Base-by-base conservation (phyloP, 169 alveolate genomes). In the Plasmodium coatneyi region DNA sequence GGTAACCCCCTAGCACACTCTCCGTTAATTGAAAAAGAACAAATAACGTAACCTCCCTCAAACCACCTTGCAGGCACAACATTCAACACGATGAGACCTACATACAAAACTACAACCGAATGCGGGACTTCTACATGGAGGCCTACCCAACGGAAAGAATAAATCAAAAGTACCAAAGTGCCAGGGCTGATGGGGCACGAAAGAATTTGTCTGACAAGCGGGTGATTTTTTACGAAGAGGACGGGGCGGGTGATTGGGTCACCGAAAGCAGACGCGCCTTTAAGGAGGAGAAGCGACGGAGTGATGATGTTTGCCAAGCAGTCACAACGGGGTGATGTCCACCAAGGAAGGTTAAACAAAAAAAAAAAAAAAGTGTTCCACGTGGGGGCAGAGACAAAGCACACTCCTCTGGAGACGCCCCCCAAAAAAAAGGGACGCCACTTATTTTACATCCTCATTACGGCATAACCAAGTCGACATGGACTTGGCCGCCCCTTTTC, bases 61-160 rank as follows among this genome's bases (percentile, higher is more conserved):
- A 49, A n/a, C 25, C 49, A 28, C 41, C 66, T 79, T 32, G 41
- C 71, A 87, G 93, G 93, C 32, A 71, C 49, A 81, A 87, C 43
- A 87, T 87, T 39, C 93, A 87, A 56, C 70, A 87, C 25, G 93
- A 87, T 32, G 89, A 78, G 7, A 56, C 30, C 49, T 87, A 87
- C 54, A 34, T 87, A 79, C 74, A 71, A 34, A 39, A 32, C 46
- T 87, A 87, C 49, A 87, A 87, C 19, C 66, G 46, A 22, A 80
- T 60, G 87, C 10, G 54, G 19, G 89, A 87, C 9, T 87, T 87
- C 71, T 78, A 87, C 66, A 7, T 66, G 25, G 22, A 34, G 4
- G 93, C 80, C 32, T 78, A 87, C 32, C 93, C 93, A 78, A 39
- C 86, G 49, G 25, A 36, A 1, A 78, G 46, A 25, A 54, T 72